These are phyloP conservation scores for Hypoxylon sp. DNA, from an alignment of 2,329 filamentous ascomycete genomes.

Conservation along the genomic window DNA sequence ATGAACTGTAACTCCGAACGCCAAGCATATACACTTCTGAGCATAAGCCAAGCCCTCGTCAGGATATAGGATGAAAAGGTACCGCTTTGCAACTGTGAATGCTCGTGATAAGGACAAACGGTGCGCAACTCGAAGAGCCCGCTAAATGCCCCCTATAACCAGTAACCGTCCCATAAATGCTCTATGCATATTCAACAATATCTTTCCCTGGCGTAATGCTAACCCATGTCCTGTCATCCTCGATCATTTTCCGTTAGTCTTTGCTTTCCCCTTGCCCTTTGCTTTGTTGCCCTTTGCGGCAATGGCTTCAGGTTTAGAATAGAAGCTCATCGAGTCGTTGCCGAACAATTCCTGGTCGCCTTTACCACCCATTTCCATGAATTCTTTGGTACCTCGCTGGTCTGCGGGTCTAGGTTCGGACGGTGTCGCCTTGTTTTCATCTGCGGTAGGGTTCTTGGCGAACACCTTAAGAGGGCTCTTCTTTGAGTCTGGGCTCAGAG, in stretches of 20 bases:
- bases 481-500: constrained; percentile 70
- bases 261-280: constrained; percentile 49
- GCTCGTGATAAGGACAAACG: constrained; percentile 7
- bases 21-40: constrained; percentile 17
- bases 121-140: background rate
- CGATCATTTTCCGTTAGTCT: constrained; percentile 44
- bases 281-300: constrained; percentile 50
- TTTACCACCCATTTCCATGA: constrained; percentile 86
- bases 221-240: constrained; percentile 3
- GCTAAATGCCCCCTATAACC: constrained; percentile 15
- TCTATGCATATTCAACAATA: constrained; percentile 15
- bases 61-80: constrained; percentile 13
- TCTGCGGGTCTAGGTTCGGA: constrained; percentile 78
- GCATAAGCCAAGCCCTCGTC: background rate
- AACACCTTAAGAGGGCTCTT: constrained; percentile 79
- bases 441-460: constrained; percentile 74
- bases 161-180: constrained; percentile 3
- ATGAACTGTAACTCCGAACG: constrained; percentile 23
- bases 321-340: constrained; percentile 70
- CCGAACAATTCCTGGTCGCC: constrained; percentile 85
- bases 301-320: constrained; percentile 60
- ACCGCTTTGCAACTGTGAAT: background rate
- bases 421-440: constrained; percentile 58
- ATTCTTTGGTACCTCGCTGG: constrained; percentile 79
- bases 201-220: background rate